A percentile compares a stretch with the other conserved stretches of the same genome.
phyloP scores from a whole-genome alignment of 2,329 filamentous ascomycete genomes.

The Fusarium domesticum region DNA sequence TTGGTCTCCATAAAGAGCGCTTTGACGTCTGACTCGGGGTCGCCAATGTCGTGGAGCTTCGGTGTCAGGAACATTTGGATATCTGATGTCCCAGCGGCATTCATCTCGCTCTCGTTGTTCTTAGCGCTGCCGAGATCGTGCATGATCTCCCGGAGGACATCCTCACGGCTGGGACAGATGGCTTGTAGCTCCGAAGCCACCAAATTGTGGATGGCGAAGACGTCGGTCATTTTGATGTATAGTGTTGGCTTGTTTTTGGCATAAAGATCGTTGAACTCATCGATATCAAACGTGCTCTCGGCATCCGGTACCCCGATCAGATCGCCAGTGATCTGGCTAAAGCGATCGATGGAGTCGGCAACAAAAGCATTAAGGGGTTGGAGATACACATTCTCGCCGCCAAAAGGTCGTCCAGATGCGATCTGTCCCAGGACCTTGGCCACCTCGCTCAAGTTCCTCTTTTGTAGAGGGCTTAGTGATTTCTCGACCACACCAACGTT shows the following conservation, averaged over 20 bases:
- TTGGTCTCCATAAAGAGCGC: constrained; percentile 98
- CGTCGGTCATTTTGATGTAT: constrained; percentile 99
- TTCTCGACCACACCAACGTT: constrained; percentile 91
- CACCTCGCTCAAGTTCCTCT: constrained; percentile 86
- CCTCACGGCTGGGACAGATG: constrained; percentile 78
- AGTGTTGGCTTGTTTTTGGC: constrained; percentile 93
- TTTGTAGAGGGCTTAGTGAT: constrained; percentile 83
- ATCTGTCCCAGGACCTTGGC: constrained; percentile 89
- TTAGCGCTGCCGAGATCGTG: constrained; percentile 94
- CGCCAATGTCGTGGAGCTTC: constrained; percentile 84
- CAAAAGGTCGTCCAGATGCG: constrained; percentile 83
- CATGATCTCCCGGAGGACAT: constrained; percentile 85
- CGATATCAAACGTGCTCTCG: constrained; percentile 93
- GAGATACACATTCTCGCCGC: constrained; percentile 90
- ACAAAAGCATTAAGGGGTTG: constrained; percentile 94
- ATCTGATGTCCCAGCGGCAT: constrained; percentile 79
- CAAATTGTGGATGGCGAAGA: constrained; percentile 92
- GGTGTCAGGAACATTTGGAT: constrained; percentile 89
- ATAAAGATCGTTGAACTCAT: constrained; percentile 98
- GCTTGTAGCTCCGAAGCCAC: constrained; percentile 73
- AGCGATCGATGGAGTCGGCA: constrained; percentile 75
- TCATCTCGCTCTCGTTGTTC: constrained; percentile 91
- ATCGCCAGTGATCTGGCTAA: constrained; percentile 71
- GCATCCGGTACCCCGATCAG: constrained; percentile 82
- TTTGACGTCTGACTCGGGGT: constrained; percentile 90